Base-by-base conservation (phyloP, 306 rosid species). In the Carpinus viminea region DNA sequence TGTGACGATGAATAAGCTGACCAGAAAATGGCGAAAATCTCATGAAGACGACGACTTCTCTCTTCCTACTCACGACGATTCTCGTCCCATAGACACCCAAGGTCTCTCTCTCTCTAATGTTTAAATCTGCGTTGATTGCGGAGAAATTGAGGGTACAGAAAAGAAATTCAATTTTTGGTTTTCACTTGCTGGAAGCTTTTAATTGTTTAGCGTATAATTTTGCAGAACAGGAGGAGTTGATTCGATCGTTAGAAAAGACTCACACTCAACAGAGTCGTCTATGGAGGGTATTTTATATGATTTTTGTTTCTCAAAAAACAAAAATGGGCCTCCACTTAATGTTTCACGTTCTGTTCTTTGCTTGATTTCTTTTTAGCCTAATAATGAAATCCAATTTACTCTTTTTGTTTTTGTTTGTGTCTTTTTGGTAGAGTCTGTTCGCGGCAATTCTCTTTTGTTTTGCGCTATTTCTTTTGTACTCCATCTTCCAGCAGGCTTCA, bases 181-280 rank as follows among this genome's bases (percentile, higher is more conserved):
- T 9, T 24, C 16, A 11, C 3, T 59, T 28, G 2, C 75, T 11
- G 18, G 52, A 21, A 8, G 15, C 34, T 51, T 50, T 1, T 48
- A 50, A 48, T 1, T 53, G 60, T 21, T 4, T 15, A 69, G 43
- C 34, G 20, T 17, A 7, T 36, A 56, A 59, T 21, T 62, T 79
- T 76, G 15, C 93, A 95, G 98, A 79, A 70, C 98, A 92, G 78
- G 98, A 92, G 87, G 93, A 87, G 57, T 38, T 88, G 72, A 87
- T 95, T 88, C 97, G 92, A 55, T 85, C 91, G 0, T 80, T 91
- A 1, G 98, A 95, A 80, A 86, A 65, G 68, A 80, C 66, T 72
- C 94, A 82, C 62, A 89, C 90, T 68, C 89, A 84, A 72, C 95
- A 88, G 82, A 88, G 91, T 87, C 93, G 90, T 78, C 60, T 95